These are phyloP conservation scores for Solanum etuberosum DNA, from an alignment of 257 asterid species.

Conservation along the genomic window DNA sequence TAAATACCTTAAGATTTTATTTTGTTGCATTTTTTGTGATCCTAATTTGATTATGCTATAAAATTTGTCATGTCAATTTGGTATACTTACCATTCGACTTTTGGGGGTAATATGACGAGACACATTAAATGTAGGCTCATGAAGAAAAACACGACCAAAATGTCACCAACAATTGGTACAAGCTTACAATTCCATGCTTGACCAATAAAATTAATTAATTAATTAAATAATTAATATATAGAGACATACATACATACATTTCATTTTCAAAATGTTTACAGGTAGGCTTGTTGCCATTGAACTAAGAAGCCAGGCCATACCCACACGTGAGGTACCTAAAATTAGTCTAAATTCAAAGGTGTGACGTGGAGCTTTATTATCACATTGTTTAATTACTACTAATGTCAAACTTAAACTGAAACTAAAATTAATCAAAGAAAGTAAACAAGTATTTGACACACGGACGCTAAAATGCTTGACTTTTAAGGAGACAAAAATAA, in stretches of 20 bases:
- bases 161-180: background rate
- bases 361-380: background rate
- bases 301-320: background rate
- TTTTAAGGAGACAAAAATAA: slow-evolving; percentile 24
- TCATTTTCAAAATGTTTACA: background rate
- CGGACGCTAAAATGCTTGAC: slow-evolving; percentile 23
- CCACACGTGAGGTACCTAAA: slow-evolving; percentile 7
- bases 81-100: slow-evolving; percentile 2
- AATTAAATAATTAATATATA: background rate
- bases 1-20: background rate
- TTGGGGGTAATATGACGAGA: background rate
- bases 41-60: background rate
- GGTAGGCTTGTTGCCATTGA: background rate
- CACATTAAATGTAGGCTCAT: background rate
- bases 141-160: background rate
- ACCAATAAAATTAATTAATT: background rate
- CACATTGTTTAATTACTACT: background rate
- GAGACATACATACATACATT: background rate
- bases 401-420: background rate
- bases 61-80: background rate
- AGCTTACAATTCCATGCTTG: background rate
- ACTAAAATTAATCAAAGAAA: background rate
- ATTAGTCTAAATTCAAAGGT: background rate
- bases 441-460: background rate
- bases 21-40: background rate